Percentiles rank a stretch among this genome's conserved stretches.
phyloP scores from a whole-genome alignment of 2,329 filamentous ascomycete genomes.

The Ceratocystis alfenasii region DNA sequence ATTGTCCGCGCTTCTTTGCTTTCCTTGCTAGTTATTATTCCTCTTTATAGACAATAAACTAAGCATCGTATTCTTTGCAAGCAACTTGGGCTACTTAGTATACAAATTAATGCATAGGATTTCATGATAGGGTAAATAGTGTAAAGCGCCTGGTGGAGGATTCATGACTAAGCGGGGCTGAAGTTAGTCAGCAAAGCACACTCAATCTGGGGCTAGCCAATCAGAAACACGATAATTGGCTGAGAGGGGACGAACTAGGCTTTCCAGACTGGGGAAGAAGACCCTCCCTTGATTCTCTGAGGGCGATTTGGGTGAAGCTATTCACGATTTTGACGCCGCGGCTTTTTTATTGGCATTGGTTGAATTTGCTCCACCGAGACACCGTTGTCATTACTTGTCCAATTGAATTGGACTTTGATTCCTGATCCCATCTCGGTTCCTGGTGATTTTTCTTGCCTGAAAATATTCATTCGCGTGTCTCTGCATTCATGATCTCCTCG shows the following conservation, averaged over 20 bases:
- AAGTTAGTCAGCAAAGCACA: not conserved
- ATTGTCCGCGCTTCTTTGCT: too few species aligned
- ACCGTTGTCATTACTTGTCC: not conserved
- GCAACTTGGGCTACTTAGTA: too few species aligned
- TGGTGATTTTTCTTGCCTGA: constrained; percentile 4
- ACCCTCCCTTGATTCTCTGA: not conserved
- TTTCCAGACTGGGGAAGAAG: not conserved
- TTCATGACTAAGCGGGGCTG: not conserved
- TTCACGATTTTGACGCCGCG: constrained; percentile 2
- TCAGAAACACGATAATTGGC: constrained; percentile 5
- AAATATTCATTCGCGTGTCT: not conserved
- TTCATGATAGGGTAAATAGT: not conserved
- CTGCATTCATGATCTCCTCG: constrained; percentile 1
- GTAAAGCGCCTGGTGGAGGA: not conserved
- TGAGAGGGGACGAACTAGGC: not conserved
- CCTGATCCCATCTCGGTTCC: not conserved
- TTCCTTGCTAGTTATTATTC: too few species aligned
- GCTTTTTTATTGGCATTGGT: not conserved
- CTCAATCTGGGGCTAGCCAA: not conserved
- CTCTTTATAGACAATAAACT: too few species aligned
- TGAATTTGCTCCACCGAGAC: not conserved
- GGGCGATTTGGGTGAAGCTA: constrained; percentile 4
- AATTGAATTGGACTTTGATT: not conserved
- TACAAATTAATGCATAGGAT: not conserved
- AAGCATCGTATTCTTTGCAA: too few species aligned